Conservation (phyloP, 805 yeast genomes). For the Nakazawaea wyomingensis region DNA sequence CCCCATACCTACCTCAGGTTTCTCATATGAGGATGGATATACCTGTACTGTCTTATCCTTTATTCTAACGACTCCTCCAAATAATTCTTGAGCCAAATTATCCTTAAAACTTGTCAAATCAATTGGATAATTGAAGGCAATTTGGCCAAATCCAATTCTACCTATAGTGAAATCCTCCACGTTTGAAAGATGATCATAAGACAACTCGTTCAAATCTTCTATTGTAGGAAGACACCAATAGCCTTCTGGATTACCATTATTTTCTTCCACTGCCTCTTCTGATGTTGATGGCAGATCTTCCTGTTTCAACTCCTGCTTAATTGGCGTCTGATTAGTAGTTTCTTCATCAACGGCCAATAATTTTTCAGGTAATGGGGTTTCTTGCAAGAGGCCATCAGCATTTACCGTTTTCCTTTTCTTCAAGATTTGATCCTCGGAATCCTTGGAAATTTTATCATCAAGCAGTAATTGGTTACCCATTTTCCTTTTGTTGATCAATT, state of each 20-base stretch:
- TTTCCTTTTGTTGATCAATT: constrained; percentile 10
- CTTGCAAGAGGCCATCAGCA: constrained; percentile 1
- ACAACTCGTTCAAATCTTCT: constrained; percentile 36
- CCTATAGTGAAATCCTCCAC: constrained; percentile 67
- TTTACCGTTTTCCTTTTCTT: constrained; percentile 9
- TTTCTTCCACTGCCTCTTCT: background rate
- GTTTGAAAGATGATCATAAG: constrained; percentile 43
- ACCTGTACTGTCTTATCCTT: constrained; percentile 51
- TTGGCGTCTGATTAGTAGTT: background rate
- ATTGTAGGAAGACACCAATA: constrained; percentile 75
- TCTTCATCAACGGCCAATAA: background rate
- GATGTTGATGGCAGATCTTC: background rate
- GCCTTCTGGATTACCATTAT: constrained; percentile 5
- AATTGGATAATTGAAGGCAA: constrained; percentile 63
- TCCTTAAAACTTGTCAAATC: constrained; percentile 52
- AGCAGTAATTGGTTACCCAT: background rate
- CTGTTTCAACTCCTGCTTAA: background rate
- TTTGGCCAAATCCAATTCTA: constrained; percentile 61
- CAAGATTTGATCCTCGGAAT: background rate
- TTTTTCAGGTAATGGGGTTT: background rate
- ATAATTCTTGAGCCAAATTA: constrained; percentile 29
- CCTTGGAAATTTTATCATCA: background rate
- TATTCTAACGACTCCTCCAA: constrained; percentile 42
- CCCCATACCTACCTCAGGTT: constrained; percentile 64
- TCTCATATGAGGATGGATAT: constrained; percentile 46